Evolutionary conservation across 768 basidiomycete species (phyloP), one percentile per base, ranked within the genome.

Genomic region (Udeniomyces megalosporus): DNA sequence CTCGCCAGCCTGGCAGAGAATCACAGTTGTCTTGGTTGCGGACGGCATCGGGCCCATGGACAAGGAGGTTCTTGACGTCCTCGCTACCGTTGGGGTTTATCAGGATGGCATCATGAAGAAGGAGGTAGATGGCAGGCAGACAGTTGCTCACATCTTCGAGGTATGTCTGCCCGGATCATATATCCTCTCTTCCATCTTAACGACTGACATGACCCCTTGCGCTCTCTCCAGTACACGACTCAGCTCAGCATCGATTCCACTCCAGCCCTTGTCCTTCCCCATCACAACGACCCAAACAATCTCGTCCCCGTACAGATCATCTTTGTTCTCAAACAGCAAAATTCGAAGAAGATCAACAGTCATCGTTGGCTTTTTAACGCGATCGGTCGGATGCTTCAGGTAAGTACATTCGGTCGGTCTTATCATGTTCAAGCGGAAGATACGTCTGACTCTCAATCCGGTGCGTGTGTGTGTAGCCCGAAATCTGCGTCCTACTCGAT

Each of bases 91-190:
- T 29, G 90, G 90, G 32, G 86, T 89, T 5, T 93, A 93, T 70
- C 90, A 93, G 74, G 90, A 93, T 71, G 90, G 88, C 71, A 79
- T 93, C 66, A 90, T 92, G 85, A 91, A 91, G 76, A 92, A 89
- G 73, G 83, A 85, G 11, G 83, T 92, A 32, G 86, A 95, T 71
- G 83, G 81, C 63, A 89, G 93, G 73, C 81, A 88, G 65, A 88
- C 85, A 12, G 84, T 88, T 44, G 93, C 86, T 17, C 92, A 96
- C 71, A 88, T 97, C 64, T 97, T 96, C 70, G 91, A 95, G 82
- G 87, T 88, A 62, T 52, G 73, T 57, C n/a, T n/a, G n/a, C n/a
- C n/a, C n/a, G n/a, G n/a, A n/a, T n/a, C n/a, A n/a, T 35, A 4
- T 59, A 42, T 24, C 17, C 29, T 56, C 38, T 50, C 1, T 34